Evolutionary conservation across 495 filamentous ascomycete genomes (phyloP), one percentile per base, ranked within the genome.

Genomic region (Hypoxylon cercidicola): DNA sequence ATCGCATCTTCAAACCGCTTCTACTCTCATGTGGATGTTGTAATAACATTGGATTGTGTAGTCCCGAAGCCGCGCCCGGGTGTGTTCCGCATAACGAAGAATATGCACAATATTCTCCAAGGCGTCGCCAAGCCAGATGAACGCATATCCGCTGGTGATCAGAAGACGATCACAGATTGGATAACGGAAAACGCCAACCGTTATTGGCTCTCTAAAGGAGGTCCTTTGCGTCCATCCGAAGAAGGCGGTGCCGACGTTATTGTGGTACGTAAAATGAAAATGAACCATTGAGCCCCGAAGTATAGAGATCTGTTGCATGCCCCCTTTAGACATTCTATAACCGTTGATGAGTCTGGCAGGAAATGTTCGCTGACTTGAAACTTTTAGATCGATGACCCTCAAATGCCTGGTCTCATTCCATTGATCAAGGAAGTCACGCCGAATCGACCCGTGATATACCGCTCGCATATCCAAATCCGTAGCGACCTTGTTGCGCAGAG

Each of bases 41-140:
- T 59, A 41, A 20, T 25, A 51, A 87, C 83, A 84, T 88, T 85
- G 3, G 30, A 25, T 25, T 25, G 2, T 67, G 16, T 20, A 82
- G 92, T 96, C 2, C 93, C 92, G 4, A 93, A 92, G 70, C 92
- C 92, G 15, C 88, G 88, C 32, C 91, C 92, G 0, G 90, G 89
- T 15, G 89, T 94, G 13, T 97, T 96, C 75, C 85, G 90, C 32
- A 89, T 92, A 59, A 97, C 92, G 55, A 97, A 97, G 76, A 93
- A 88, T 46, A 90, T 93, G 66, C 92, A 97, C 82, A 97, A 97
- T 72, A 95, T 95, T 68, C 87, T 97, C 2, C 92, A 97, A 79
- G 92, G 92, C 16, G 91, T 94, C 20, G 85, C 86, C 28, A 76
- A 81, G 21, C 84, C 86, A 0, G 80, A 82, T 1, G 84, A 90